A percentile compares a stretch with the other conserved stretches of the same genome.
Conservation (phyloP, 2,329 filamentous ascomycete species). For the Curvularia sp. region DNA sequence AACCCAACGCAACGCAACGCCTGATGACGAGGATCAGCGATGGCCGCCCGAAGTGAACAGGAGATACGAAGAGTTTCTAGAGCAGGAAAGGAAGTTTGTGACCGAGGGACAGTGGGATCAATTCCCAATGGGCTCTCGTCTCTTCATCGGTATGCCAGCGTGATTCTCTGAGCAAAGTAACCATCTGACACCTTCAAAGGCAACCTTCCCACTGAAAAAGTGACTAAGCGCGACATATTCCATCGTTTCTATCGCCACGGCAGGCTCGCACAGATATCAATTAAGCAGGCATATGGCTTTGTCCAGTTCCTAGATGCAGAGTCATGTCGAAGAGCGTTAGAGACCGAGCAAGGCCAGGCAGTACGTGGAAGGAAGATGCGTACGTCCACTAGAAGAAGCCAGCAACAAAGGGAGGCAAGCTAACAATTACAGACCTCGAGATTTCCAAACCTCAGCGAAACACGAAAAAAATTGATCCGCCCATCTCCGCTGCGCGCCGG, state of each 20-base stretch:
- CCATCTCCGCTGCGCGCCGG: slow-evolving; percentile 52
- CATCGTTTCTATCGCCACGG: slow-evolving; percentile 87
- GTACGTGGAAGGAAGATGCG: slow-evolving; percentile 92
- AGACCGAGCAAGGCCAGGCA: slow-evolving; percentile 78
- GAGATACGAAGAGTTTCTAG: slow-evolving; percentile 74
- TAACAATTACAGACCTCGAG: slow-evolving; percentile 73
- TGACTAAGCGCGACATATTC: slow-evolving; percentile 92
- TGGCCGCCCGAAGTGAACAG: slow-evolving; percentile 67
- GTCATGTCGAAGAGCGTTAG: slow-evolving; percentile 77
- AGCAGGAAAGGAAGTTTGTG: slow-evolving; percentile 76
- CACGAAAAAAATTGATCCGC: slow-evolving; percentile 63
- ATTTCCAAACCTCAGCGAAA: slow-evolving; percentile 88
- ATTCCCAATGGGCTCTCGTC: slow-evolving; percentile 76
- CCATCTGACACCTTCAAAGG: slow-evolving; percentile 59
- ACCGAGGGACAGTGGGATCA: slow-evolving; percentile 81
- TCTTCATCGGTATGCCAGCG: slow-evolving; percentile 74
- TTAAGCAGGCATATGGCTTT: slow-evolving; percentile 96
- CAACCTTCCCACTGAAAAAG: slow-evolving; percentile 90
- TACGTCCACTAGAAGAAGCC: slow-evolving; percentile 59
- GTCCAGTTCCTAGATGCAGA: slow-evolving; percentile 85
- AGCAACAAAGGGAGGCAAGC: slow-evolving; percentile 12
- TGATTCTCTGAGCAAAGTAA: not conserved
- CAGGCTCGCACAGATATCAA: slow-evolving; percentile 88
- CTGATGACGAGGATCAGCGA: slow-evolving; percentile 57
- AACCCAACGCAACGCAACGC: slow-evolving; percentile 34